Conservation (phyloP, 2,329 filamentous ascomycete species). For the Metarhizium sp. region DNA sequence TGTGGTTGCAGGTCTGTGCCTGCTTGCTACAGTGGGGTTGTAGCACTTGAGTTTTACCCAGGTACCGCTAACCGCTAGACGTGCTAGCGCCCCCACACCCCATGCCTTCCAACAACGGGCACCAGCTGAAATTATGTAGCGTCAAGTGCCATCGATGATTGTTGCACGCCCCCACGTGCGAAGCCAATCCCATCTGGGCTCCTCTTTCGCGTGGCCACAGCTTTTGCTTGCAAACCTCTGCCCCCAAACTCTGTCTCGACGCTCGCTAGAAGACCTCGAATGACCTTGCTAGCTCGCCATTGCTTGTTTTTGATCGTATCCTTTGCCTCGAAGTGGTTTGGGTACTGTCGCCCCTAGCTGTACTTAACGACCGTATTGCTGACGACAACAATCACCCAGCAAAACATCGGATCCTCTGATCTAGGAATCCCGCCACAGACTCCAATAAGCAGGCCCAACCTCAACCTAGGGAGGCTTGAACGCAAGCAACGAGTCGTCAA, state of each 20-base stretch:
- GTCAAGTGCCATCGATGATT: too few relatives aligned
- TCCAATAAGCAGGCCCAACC: conserved; percentile 26
- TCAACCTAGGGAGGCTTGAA: conserved; percentile 23
- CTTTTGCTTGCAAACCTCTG: conserved; percentile 6
- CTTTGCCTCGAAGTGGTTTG: conserved; percentile 15
- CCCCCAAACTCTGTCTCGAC: conserved; percentile 11
- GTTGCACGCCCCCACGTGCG: too few relatives aligned
- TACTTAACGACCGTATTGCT: conserved; percentile 20
- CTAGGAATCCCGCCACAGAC: conserved; percentile 29
- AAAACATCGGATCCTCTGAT: conserved; percentile 6
- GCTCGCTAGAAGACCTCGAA: conserved; percentile 16
- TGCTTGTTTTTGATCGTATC: conserved; percentile 16
- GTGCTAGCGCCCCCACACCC: too few relatives aligned
- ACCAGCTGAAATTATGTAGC: too few relatives aligned
- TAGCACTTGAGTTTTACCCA: too few relatives aligned
- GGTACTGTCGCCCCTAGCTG: conserved; percentile 17
- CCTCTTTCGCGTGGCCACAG: background rate
- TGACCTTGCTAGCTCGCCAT: conserved; percentile 16
- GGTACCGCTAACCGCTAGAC: too few relatives aligned
- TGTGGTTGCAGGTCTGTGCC: too few relatives aligned
- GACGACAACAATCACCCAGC: conserved; percentile 24
- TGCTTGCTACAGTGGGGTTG: too few relatives aligned
- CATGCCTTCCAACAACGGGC: too few relatives aligned
- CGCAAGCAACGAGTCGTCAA: conserved; percentile 17
- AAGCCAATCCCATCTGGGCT: too few relatives aligned